Evolutionary conservation across 2,329 filamentous ascomycete genomes (phyloP).

Genomic region (Knufia petricola): DNA sequence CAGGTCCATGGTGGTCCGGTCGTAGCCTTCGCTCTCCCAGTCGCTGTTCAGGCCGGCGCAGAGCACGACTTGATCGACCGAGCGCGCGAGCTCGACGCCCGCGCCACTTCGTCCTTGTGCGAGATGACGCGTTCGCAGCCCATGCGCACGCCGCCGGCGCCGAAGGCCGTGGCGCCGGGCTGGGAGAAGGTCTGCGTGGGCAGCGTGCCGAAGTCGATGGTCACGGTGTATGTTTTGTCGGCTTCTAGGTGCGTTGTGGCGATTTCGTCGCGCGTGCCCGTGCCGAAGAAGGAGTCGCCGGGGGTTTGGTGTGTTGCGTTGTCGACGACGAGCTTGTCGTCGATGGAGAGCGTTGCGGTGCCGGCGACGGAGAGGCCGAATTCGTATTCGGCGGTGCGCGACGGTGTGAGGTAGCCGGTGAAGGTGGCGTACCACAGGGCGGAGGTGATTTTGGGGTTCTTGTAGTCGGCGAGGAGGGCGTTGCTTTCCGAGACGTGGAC

Average conservation of each 20-base stretch:
- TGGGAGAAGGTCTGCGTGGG: slow-evolving; percentile 49
- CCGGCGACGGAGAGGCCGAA: slow-evolving; percentile 58
- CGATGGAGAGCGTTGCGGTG: slow-evolving; percentile 55
- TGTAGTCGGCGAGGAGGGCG: slow-evolving; percentile 45
- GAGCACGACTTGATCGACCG: slow-evolving; percentile 67
- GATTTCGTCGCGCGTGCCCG: slow-evolving; percentile 54
- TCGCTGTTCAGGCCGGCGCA: slow-evolving; percentile 70
- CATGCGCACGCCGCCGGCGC: slow-evolving; percentile 51
- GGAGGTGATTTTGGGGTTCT: slow-evolving; percentile 42
- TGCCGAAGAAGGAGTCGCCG: slow-evolving; percentile 57
- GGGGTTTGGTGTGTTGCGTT: slow-evolving; percentile 55
- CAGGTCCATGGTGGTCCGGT: slow-evolving; percentile 49
- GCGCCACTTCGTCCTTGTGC: slow-evolving; percentile 51
- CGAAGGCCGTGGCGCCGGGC: slow-evolving; percentile 41
- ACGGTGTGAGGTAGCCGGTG: slow-evolving; percentile 51
- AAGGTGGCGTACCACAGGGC: slow-evolving; percentile 51
- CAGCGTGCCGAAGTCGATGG: slow-evolving; percentile 51
- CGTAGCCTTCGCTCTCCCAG: slow-evolving; percentile 69
- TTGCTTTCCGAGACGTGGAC: slow-evolving; percentile 35
- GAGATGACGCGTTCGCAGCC: slow-evolving; percentile 52
- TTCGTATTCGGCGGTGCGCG: slow-evolving; percentile 53
- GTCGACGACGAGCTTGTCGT: slow-evolving; percentile 54
- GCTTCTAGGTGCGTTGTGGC: slow-evolving; percentile 49
- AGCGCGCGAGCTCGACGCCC: slow-evolving; percentile 57
- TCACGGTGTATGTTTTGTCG: slow-evolving; percentile 49